A percentile compares a stretch with the other conserved stretches of the same genome.
These are phyloP conservation scores for Schoenoplectus tabernaemontani DNA, from an alignment of 202 grass and related monocot genomes.

Conservation along the genomic window DNA sequence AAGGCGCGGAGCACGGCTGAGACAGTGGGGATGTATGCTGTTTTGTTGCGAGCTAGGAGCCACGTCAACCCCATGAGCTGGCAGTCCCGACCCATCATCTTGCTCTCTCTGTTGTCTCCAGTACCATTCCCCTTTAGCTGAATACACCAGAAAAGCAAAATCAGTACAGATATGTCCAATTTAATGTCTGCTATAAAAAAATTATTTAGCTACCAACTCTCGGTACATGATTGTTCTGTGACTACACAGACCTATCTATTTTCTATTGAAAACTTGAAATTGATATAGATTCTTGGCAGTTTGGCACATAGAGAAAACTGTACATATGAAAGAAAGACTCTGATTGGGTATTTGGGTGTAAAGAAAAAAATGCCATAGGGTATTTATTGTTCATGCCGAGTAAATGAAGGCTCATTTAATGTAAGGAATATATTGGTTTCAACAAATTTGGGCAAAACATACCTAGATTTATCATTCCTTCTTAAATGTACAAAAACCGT, in stretches of 20 bases:
- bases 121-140: constrained; percentile 55
- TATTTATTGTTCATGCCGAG: constrained; percentile 1
- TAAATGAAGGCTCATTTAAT: background rate
- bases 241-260: background rate
- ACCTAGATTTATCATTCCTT: constrained; percentile 6
- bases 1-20: constrained; percentile 91
- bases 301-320: background rate
- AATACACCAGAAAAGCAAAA: background rate
- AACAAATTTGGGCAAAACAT: background rate
- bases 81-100: constrained; percentile 91
- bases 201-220: too few relatives aligned
- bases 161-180: background rate
- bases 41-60: constrained; percentile 87
- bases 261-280: background rate
- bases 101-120: constrained; percentile 45
- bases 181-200: background rate
- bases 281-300: background rate
- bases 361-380: background rate
- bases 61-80: constrained; percentile 99
- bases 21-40: constrained; percentile 79
- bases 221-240: background rate
- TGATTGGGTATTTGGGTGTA: background rate
- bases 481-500: constrained; percentile 3
- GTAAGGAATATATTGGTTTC: constrained; percentile 5
- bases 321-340: background rate